Evolutionary conservation across 306 rosid species (phyloP), one percentile per base, ranked within the genome.

Genomic region (Elaeagnus macrophylla): DNA sequence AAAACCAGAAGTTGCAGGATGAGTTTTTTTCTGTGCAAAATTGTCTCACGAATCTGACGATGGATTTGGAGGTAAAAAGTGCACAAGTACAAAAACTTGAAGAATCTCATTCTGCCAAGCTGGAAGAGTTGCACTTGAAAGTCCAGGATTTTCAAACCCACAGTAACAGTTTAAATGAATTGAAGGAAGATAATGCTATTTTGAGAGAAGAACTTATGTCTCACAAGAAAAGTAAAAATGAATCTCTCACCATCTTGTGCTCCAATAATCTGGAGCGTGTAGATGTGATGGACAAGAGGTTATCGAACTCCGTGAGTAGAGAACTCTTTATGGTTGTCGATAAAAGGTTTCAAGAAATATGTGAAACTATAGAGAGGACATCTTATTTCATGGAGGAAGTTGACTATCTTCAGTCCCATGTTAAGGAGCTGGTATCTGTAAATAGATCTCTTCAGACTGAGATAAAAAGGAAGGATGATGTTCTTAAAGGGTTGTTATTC

Each of bases 401-500:
- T 49, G 72, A 77, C 20, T 57, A 19, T 54, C 56, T 79, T 60
- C 81, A 83, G 60, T 43, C 61, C 77, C 69, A 56, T 38, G 66
- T 72, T 52, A 75, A 71, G 53, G 86, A 75, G 38, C 39, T 83
- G 62, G 73, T 57, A 65, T 60, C 58, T 0, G 76, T 67, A 56
- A 71, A 72, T 62, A 39, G 43, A 43, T 60, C 77, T 61, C 81
- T 80, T 50, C 81, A 71, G 58, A 67, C 72, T 60, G 99, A 91
- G 72, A 54, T 84, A 64, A 57, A 72, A 16, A 75, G 96, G 67
- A 91, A 80, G 81, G 96, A 87, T 8, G 93, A 82, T 41, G 78
- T 91, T 55, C 86, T 87, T 41, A 79, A 72, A 44, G 99, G 99
- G 51, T 61, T 91, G 71, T 51, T 80, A 53, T 91, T 87, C 56